Percentiles rank a stretch among this genome's conserved stretches.
phyloP scores from a whole-genome alignment of 306 rosid genomes.

The Sindora glabra region DNA sequence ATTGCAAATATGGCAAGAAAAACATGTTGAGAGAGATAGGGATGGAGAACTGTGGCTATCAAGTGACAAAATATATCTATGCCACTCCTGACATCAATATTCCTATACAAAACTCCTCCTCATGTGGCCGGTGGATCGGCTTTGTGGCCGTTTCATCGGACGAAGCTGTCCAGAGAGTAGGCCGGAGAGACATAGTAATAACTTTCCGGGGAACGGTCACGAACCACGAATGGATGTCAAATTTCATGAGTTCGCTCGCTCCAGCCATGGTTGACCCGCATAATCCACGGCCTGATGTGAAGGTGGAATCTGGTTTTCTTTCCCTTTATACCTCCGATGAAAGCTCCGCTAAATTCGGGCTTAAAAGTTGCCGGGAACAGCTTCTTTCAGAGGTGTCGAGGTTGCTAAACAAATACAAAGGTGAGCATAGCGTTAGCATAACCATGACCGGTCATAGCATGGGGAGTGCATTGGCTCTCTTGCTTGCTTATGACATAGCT shows the following conservation, averaged over 20 bases:
- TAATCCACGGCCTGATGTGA: constrained; percentile 45
- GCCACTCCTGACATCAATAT: constrained; percentile 66
- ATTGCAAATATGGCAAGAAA: constrained; percentile 67
- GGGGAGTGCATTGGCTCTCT: constrained; percentile 86
- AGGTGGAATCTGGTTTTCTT: constrained; percentile 73
- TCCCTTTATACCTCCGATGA: constrained; percentile 74
- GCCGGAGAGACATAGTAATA: constrained; percentile 60
- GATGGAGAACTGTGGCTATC: constrained; percentile 48
- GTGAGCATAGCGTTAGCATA: constrained; percentile 54
- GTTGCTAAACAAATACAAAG: constrained; percentile 41
- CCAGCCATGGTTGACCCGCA: constrained; percentile 72
- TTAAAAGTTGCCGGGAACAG: constrained; percentile 78
- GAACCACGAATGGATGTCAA: constrained; percentile 64
- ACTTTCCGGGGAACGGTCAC: constrained; percentile 86
- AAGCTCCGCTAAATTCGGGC: constrained; percentile 44
- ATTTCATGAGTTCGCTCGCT: constrained; percentile 70
- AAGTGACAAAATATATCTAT: constrained; percentile 80
- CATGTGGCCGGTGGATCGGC: constrained; percentile 80
- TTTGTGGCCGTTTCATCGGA: constrained; percentile 60
- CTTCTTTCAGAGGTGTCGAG: constrained; percentile 67
- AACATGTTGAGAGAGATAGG: constrained; percentile 61
- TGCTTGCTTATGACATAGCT: constrained; percentile 74
- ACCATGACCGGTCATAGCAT: constrained; percentile 86
- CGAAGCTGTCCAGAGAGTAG: constrained; percentile 33
- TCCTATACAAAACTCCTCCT: constrained; percentile 33